Evolutionary conservation across 139 green algal genomes (phyloP).

Genomic region (Microglena sp.): DNA sequence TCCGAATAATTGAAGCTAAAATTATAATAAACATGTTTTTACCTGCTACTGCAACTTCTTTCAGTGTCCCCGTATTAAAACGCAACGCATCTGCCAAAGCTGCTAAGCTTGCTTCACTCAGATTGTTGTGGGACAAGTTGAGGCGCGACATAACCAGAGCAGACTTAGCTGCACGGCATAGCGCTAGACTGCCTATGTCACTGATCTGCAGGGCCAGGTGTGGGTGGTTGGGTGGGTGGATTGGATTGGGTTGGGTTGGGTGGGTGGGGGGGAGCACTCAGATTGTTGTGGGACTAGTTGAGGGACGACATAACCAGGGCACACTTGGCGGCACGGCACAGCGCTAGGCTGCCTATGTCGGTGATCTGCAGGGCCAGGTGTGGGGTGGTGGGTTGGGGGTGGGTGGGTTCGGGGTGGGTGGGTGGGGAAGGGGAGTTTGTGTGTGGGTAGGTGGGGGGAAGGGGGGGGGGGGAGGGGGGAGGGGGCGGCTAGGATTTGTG

Average conservation of each 20-base stretch:
- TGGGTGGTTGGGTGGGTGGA: too few species aligned
- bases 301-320: constrained; percentile 34
- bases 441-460: too few species aligned
- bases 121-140: constrained; percentile 36
- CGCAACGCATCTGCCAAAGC: constrained; percentile 30
- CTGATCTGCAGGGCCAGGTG: constrained; percentile 17
- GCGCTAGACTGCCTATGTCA: constrained; percentile 29
- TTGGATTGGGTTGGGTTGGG: too few species aligned
- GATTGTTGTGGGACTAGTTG: too few species aligned
- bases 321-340: constrained; percentile 27
- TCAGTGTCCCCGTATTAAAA: constrained; percentile 23
- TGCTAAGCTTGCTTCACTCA: constrained; percentile 19
- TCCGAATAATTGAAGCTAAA: too few species aligned
- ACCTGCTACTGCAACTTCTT: too few species aligned
- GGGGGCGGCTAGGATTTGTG: too few species aligned
- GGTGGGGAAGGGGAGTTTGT: too few species aligned
- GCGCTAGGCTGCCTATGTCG: constrained; percentile 29
- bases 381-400: too few species aligned
- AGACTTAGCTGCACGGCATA: constrained; percentile 27
- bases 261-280: background rate
- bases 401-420: too few species aligned
- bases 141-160: constrained; percentile 35
- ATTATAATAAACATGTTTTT: too few species aligned
- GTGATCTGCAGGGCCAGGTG: constrained; percentile 18
- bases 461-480: too few species aligned